Conservation (phyloP, 176 grass and related monocot species). For the Melocanna baccifera region DNA sequence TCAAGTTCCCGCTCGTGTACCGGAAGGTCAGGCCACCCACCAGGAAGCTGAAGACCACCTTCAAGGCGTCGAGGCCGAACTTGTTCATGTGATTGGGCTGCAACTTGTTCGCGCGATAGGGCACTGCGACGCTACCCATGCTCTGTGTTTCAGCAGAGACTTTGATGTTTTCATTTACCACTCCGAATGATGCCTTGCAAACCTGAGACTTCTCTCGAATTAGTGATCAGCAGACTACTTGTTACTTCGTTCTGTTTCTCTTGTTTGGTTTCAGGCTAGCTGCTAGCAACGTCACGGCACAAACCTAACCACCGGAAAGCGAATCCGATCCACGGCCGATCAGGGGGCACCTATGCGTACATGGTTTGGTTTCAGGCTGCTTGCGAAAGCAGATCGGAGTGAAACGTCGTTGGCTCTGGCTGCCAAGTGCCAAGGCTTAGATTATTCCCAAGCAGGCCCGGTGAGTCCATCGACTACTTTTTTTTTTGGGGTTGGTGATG, state of each 20-base stretch:
- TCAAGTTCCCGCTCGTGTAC: constrained; percentile 75
- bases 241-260: no score
- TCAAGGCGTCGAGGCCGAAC: constrained; percentile 87
- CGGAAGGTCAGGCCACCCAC: constrained; percentile 81
- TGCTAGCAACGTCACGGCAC: background rate
- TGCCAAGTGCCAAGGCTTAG: background rate
- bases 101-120: background rate
- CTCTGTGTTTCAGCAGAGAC: constrained; percentile 10
- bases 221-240: background rate
- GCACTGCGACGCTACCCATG: background rate
- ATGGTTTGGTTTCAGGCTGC: constrained; percentile 15
- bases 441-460: background rate
- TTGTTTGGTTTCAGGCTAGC: background rate
- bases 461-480: background rate
- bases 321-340: background rate
- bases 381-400: constrained; percentile 17
- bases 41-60: constrained; percentile 86
- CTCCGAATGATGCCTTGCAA: background rate
- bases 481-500: background rate
- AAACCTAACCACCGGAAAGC: background rate
- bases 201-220: background rate
- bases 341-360: background rate
- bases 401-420: background rate
- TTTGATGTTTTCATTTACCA: constrained; percentile 5
- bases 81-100: constrained; percentile 57